A percentile compares a stretch with the other conserved stretches of the same genome.
Conservation (phyloP, 495 filamentous ascomycete species). For the Tricharina praecox region DNA sequence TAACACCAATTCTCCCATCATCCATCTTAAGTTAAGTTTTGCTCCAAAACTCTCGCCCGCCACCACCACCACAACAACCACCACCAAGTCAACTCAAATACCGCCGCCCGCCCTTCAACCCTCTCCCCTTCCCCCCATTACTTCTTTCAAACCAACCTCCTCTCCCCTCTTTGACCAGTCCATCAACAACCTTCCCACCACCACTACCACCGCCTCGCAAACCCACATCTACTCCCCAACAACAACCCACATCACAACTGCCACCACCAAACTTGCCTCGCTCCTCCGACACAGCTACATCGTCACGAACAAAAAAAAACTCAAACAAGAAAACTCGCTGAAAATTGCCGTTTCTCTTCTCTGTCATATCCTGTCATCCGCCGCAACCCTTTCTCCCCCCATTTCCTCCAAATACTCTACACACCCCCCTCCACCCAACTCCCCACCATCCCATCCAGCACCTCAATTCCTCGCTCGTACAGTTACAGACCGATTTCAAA, state of each 20-base stretch:
- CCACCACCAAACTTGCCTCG: constrained; percentile 12
- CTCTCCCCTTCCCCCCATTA: constrained; percentile 1
- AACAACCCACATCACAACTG: background rate
- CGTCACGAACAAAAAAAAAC: too few species aligned
- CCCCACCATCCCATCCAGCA: background rate
- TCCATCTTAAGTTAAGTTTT: too few species aligned
- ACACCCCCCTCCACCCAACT: background rate
- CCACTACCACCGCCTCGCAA: constrained; percentile 8
- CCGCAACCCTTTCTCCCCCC: background rate
- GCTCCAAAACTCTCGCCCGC: constrained; percentile 4
- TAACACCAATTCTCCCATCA: too few species aligned
- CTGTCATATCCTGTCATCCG: too few species aligned
- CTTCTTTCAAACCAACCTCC: too few species aligned
- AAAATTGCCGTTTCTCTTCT: too few species aligned
- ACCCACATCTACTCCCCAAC: background rate
- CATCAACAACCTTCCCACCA: constrained; percentile 1
- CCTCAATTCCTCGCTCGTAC: constrained; percentile 1
- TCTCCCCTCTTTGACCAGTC: constrained; percentile 4
- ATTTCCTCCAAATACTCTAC: background rate
- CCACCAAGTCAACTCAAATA: too few species aligned
- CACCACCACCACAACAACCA: constrained; percentile 13
- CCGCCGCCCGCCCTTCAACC: constrained; percentile 8
- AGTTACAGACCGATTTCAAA: background rate
- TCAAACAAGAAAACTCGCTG: too few species aligned
- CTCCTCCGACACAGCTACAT: too few species aligned